Evolutionary conservation across 768 basidiomycete species (phyloP).

Genomic region (Gloeopeniophorella convolvens): DNA sequence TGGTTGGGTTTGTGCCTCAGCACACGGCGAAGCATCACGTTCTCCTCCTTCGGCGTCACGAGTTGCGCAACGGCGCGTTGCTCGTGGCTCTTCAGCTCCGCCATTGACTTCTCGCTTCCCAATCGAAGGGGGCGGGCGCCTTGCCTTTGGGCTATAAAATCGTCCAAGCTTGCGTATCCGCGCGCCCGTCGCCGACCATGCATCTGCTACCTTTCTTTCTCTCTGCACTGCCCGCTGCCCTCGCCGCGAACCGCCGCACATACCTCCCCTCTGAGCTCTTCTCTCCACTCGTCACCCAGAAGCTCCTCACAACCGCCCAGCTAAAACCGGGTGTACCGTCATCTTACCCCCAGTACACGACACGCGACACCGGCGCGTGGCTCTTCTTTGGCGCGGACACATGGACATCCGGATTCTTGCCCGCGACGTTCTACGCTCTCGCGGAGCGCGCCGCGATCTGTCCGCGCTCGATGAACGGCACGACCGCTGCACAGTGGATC

Average conservation of each 20-base stretch:
- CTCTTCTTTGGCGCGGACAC: slow-evolving; percentile 45
- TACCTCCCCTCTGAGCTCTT: slow-evolving; percentile 45
- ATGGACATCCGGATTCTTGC: slow-evolving; percentile 69
- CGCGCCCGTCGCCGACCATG: no score
- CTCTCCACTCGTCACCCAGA: slow-evolving; percentile 51
- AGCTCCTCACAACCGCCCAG: slow-evolving; percentile 51
- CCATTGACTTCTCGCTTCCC: no score
- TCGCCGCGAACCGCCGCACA: neutral
- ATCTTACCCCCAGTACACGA: slow-evolving; percentile 57
- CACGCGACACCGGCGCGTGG: slow-evolving; percentile 44
- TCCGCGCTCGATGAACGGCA: slow-evolving; percentile 29
- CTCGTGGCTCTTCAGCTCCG: no score
- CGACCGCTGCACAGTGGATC: slow-evolving; percentile 50
- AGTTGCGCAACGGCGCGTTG: no score
- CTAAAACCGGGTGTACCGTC: slow-evolving; percentile 34
- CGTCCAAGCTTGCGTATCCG: no score
- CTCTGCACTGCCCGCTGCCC: neutral
- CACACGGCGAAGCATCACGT: no score
- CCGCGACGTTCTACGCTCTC: slow-evolving; percentile 52
- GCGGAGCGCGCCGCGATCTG: slow-evolving; percentile 48
- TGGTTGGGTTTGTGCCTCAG: no score
- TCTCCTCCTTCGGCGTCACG: no score
- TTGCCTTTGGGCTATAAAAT: no score
- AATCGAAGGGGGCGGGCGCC: no score
- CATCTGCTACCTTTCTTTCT: neutral